Base-by-base conservation (phyloP, 768 basidiomycete species). In the Psilocybe tampanensis region DNA sequence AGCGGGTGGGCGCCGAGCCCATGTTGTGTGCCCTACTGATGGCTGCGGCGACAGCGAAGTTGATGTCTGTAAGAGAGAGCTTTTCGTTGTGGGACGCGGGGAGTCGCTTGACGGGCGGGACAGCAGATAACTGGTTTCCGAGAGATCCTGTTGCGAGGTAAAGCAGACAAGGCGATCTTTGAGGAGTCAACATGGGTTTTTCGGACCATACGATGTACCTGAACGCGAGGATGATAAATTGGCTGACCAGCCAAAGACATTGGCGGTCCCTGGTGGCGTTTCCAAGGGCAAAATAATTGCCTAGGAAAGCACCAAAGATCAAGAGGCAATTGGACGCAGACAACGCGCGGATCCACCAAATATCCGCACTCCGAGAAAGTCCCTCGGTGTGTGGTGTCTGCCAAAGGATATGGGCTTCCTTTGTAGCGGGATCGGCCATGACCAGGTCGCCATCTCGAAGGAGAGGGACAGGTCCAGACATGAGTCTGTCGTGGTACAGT, bases 101-200 rank as follows among this genome's bases (percentile, higher is more conserved):
- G 26, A 32, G 12, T 5, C 47, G 47, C 19, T 29, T 29, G 0
- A 15, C 17, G 32, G 47, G 47, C 29, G 47, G 47, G 9, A 33
- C 2, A 17, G 47, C 47, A 18, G 47, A 18, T 13, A 48, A 6
- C 17, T 26, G 47, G 19, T 29, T 24, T 12, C 18, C 32, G 6
- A 48, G 26, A 12, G 47, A 48, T 48, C 47, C 47, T 32, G 47
- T 48, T 33, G 26, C 47, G 15, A 48, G 26, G 29, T 48, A 48
- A n/a, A 48, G 29, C 9, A 48, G 47, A n/a, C 47, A 29, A 8
- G 29, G 47, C 26, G 24, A 29, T 18, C 47, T 22, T 11, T 48
- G 47, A 33, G 47, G 47, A 2, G 47, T 17, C 13, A 29, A 29
- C 17, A 48, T 13, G 4, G 47, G 47, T 19, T 24, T 29, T 32